These are phyloP conservation scores for Rosa multiflora DNA, from an alignment of 306 rosid species.

Conservation along the genomic window DNA sequence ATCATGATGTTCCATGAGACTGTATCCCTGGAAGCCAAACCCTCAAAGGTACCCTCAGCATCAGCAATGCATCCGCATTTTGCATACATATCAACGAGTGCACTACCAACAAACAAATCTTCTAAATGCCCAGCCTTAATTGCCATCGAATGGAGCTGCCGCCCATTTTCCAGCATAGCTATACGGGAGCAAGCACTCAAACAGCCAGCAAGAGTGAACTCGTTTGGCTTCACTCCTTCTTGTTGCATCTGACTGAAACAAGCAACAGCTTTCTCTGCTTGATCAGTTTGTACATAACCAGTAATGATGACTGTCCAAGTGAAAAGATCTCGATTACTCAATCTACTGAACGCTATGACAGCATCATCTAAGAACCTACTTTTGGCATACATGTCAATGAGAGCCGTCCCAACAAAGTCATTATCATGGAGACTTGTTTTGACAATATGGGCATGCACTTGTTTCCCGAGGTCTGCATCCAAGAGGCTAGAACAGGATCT, in stretches of 20 bases:
- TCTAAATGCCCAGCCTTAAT: conserved; percentile 30
- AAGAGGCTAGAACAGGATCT: conserved; percentile 34
- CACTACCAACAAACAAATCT: conserved; percentile 32
- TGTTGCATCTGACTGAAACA: conserved; percentile 33
- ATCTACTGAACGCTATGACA: conserved; percentile 28
- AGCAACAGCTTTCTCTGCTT: conserved; percentile 29
- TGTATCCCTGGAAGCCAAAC: conserved; percentile 25
- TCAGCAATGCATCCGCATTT: conserved; percentile 40
- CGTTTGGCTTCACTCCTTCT: conserved; percentile 43
- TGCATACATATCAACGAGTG: conserved; percentile 41
- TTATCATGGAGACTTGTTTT: conserved; percentile 27
- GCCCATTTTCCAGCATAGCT: conserved; percentile 31
- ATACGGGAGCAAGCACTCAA: conserved; percentile 40
- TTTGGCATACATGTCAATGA: conserved; percentile 39
- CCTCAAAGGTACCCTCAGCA: conserved; percentile 28
- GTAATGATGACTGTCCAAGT: conserved; percentile 40
- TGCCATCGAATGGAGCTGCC: conserved; percentile 36
- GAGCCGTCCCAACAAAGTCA: conserved; percentile 34
- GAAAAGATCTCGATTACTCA: conserved; percentile 31
- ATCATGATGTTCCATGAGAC: conserved; percentile 41
- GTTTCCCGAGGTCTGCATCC: conserved; percentile 33
- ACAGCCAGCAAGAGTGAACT: conserved; percentile 32
- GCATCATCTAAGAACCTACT: conserved; percentile 29
- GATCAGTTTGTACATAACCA: conserved; percentile 19
- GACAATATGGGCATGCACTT: conserved; percentile 32